Percentiles rank a stretch among this genome's conserved stretches.
These are phyloP conservation scores for Hyparrhenia diplandra DNA, from an alignment of 176 grass and related monocot genomes.

Conservation along the genomic window DNA sequence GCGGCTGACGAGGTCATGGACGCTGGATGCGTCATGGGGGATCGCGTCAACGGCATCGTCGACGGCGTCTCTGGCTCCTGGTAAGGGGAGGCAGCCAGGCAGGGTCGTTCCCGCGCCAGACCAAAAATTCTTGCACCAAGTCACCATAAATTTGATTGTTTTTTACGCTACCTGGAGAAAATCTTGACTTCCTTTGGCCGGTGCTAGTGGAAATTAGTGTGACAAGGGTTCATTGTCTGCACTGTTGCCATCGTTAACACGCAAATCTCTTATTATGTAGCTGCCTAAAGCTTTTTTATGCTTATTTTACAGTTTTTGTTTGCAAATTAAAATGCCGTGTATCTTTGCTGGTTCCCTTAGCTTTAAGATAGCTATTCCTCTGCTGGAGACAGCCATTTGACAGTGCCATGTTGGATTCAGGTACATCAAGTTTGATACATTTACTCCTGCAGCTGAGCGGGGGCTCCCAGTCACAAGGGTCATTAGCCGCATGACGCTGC, in stretches of 20 bases:
- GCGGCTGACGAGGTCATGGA: slow-evolving; percentile 68
- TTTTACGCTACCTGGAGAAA: background rate
- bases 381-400: slow-evolving; percentile 41
- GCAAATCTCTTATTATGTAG: background rate
- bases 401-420: slow-evolving; percentile 54
- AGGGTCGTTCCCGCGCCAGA: background rate
- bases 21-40: slow-evolving; percentile 55
- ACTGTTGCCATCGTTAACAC: too few relatives aligned
- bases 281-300: background rate
- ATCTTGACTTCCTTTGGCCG: background rate
- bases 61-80: slow-evolving; percentile 71
- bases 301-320: background rate
- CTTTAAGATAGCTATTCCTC: background rate
- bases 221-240: background rate
- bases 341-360: background rate
- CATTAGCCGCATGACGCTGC: slow-evolving; percentile 93
- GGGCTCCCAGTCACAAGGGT: slow-evolving; percentile 95
- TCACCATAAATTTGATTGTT: background rate
- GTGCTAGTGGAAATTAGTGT: background rate
- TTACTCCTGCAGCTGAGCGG: slow-evolving; percentile 84
- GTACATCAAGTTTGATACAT: slow-evolving; percentile 98
- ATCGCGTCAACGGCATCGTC: slow-evolving; percentile 91
- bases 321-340: background rate
- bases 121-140: background rate
- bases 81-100: too few relatives aligned